Conservation (phyloP, 2,329 filamentous ascomycete species). For the Fusarium brevicatenulatum region DNA sequence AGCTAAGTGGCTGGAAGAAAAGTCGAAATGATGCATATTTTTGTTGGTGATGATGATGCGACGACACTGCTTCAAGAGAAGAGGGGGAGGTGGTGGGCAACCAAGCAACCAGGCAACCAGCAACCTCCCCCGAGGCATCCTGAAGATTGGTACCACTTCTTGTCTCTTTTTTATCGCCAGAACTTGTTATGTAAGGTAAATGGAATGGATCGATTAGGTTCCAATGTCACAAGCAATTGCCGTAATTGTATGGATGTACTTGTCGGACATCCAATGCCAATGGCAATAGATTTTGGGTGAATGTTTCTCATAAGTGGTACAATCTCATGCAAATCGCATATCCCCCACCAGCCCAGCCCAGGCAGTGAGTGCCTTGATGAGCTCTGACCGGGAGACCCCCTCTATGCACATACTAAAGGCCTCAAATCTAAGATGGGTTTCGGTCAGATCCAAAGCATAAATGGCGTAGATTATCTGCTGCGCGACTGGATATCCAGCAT, state of each 20-base stretch:
- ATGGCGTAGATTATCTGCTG: background rate
- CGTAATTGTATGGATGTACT: background rate
- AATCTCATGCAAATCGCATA: background rate
- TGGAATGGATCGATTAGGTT: background rate
- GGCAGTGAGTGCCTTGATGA: background rate
- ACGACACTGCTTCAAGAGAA: conserved; percentile 8
- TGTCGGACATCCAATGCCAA: background rate
- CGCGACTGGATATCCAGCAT: background rate
- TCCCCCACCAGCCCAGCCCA: background rate
- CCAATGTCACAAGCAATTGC: background rate
- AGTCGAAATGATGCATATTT: background rate
- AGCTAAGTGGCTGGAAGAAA: conserved; percentile 18
- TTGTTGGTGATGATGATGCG: conserved; percentile 27
- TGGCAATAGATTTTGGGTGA: background rate
- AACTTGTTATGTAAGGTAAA: background rate
- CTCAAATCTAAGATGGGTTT: conserved; percentile 21
- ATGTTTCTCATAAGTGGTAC: background rate
- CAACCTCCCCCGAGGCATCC: background rate
- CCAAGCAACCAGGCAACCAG: background rate
- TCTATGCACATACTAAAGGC: conserved; percentile 4
- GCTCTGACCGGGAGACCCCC: background rate
- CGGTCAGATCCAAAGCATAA: conserved; percentile 16
- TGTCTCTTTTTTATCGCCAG: background rate
- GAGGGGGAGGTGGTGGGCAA: background rate
- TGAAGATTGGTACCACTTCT: background rate